Base-by-base conservation (phyloP, 768 basidiomycete genomes). In the Agaricus blazei region DNA sequence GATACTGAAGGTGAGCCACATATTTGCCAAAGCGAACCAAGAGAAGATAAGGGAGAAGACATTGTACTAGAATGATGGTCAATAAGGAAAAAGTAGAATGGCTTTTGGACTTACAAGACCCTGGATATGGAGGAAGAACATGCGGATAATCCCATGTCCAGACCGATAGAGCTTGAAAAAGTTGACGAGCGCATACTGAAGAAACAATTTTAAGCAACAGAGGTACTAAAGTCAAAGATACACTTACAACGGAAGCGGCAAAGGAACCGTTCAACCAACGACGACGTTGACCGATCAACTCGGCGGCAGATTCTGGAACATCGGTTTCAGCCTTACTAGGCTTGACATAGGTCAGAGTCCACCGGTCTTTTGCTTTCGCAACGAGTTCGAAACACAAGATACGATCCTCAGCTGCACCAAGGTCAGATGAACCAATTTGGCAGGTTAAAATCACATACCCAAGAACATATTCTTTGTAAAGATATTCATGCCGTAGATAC, bases 201-300 rank as follows among this genome's bases (percentile, higher is more conserved):
- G 6, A 41, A 41, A 41, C 9, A 6, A 6, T 15, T 12, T 41
- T 19, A 41, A 15, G n/a, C 2, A 41, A 15, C 19, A 41, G 19
- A 15, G 12, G 7, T 37, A 7, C 29, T 36, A 15, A 19, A 19
- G 7, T 14, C 23, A 19, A 5, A 43, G 48, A 38, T 23, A 40
- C 12, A 80, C 87, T 68, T 67, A 90, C 90, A 41, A 93, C 85
- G 1, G 90, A 91, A 11, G 93, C 93, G 43, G 93, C 92, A 62
- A 97, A 96, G 8, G 93, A 95, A 48, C 96, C 95, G 65, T 98
- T 98, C 63, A 98, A 68, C 96, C 95, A 98, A 60, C 95, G 88
- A 59, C 95, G 85, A 68, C 95, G 88, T 69, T 98, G 95, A 42
- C 93, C 89, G 67, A 98, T 98, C 56, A 98, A 73, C 66, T 98